A percentile compares a stretch with the other conserved stretches of the same genome.
Conservation (phyloP, 78 protist species). For the Dictyostelium brefeldianum region DNA sequence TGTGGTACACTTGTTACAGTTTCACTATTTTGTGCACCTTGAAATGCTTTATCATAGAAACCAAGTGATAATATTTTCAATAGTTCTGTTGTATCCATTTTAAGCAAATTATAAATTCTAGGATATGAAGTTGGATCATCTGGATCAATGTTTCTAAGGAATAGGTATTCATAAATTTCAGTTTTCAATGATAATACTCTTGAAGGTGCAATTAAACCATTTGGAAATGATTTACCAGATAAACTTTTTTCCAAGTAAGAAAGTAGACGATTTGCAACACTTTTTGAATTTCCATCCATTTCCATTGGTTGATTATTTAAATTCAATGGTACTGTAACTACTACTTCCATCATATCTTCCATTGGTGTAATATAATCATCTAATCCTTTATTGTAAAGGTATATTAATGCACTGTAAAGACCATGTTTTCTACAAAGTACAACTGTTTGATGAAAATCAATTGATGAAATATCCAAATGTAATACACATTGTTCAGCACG, state of each 20-base stretch:
- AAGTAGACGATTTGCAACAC: constrained; percentile 74
- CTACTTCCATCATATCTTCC: constrained; percentile 57
- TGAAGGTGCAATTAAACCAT: constrained; percentile 27
- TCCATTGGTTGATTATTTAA: constrained; percentile 4
- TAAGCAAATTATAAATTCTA: constrained; percentile 43
- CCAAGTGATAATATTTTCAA: constrained; percentile 47
- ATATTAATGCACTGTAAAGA: constrained; percentile 78
- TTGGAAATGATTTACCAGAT: constrained; percentile 79
- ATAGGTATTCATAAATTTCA: constrained; percentile 45
- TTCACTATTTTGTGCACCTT: not conserved
- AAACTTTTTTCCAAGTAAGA: constrained; percentile 44
- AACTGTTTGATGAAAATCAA: constrained; percentile 82
- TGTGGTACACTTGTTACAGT: not conserved
- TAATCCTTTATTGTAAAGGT: constrained; percentile 79
- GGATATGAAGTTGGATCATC: constrained; percentile 82
- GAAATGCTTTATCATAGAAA: constrained; percentile 41
- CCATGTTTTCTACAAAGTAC: constrained; percentile 55
- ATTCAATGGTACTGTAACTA: constrained; percentile 33
- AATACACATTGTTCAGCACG: constrained; percentile 82
- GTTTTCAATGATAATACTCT: constrained; percentile 48
- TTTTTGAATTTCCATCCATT: not conserved
- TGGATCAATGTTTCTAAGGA: constrained; percentile 50
- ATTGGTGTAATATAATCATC: constrained; percentile 85
- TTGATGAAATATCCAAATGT: constrained; percentile 63
- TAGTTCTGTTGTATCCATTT: constrained; percentile 48